These are phyloP conservation scores for Cyberlindnera petersonii DNA, from an alignment of 805 yeast genomes.

Conservation along the genomic window DNA sequence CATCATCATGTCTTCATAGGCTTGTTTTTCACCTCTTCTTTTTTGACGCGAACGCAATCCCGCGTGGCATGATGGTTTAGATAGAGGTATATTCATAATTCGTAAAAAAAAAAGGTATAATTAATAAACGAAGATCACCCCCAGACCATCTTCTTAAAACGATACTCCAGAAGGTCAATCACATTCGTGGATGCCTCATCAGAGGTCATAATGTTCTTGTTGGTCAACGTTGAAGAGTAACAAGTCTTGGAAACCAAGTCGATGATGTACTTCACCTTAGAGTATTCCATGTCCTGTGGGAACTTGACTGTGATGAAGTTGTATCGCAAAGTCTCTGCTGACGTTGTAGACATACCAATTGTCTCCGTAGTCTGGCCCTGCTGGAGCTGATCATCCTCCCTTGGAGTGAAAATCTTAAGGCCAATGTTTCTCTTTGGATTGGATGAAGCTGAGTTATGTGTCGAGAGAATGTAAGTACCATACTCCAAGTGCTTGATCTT, in stretches of 20 bases:
- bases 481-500: conserved; percentile 26
- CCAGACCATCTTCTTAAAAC: conserved; percentile 38
- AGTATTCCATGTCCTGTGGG: conserved; percentile 25
- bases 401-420: conserved; percentile 20
- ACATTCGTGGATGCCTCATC: conserved; percentile 36
- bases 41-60: too few species aligned
- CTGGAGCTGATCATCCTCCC: too few species aligned
- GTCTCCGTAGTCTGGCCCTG: too few species aligned
- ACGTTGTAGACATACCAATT: not conserved
- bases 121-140: conserved; percentile 28
- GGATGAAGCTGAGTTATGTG: conserved; percentile 18
- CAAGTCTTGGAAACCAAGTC: conserved; percentile 25
- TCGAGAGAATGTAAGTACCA: conserved; percentile 28
- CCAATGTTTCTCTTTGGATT: conserved; percentile 34
- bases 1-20: too few species aligned
- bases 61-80: too few species aligned
- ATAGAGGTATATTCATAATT: too few species aligned
- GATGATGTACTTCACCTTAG: conserved; percentile 22
- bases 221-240: conserved; percentile 23
- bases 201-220: conserved; percentile 32
- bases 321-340: not conserved
- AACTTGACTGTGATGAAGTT: conserved; percentile 23
- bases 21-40: too few species aligned
- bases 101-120: not conserved
- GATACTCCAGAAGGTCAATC: conserved; percentile 34